Base-by-base conservation (phyloP, 116 monocot species). In the Phalaenopsis hybrid region DNA sequence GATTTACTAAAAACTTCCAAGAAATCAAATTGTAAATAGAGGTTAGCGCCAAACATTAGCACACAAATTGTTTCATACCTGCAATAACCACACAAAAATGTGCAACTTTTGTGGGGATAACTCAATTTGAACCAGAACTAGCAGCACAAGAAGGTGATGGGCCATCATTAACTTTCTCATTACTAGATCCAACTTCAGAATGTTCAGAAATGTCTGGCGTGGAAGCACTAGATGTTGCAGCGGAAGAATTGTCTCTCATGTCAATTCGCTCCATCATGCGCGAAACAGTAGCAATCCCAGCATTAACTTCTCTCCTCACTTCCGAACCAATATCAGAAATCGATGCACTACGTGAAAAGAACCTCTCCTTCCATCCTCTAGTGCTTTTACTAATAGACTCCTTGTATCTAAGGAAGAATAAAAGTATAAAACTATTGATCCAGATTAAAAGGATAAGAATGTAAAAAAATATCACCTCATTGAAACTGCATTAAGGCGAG, bases 361-460 rank as follows among this genome's bases (percentile, higher is more conserved):
- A 78, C 76, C 87, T 87, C 84, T 96, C 96, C 82, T 88, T 94
- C 96, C 91, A 96, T 28, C 96, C 94, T 73, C 91, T 79, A 11
- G 96, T 96, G 80, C 87, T 94, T 84, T 92, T 96, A 52, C 86
- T 83, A 34, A 96, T 86, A 31, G 94, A 88, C 76, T 96, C 96
- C 80, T 92, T 96, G 89, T 92, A 96, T 78, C 96, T 96, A 65
- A 80, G 18, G 51, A 70, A n/a, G 13, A n/a, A 77, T 15, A 72
- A 31, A 75, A 44, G n/a, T 18, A 37, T 31, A 13, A 72, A 37
- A 23, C 34, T 6, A 72, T 13, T 37, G 4, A 72, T 72, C 25
- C 72, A 9, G n/a, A 63, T 6, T 33, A 33, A 34, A 72, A 33
- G 28, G 34, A 72, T 37, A 10, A 33, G 28, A 72, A 72, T 37